A percentile compares a stretch with the other conserved stretches of the same genome.
Conservation (phyloP, 1,139 yeast genomes). For the Yamadazyma oceani region DNA sequence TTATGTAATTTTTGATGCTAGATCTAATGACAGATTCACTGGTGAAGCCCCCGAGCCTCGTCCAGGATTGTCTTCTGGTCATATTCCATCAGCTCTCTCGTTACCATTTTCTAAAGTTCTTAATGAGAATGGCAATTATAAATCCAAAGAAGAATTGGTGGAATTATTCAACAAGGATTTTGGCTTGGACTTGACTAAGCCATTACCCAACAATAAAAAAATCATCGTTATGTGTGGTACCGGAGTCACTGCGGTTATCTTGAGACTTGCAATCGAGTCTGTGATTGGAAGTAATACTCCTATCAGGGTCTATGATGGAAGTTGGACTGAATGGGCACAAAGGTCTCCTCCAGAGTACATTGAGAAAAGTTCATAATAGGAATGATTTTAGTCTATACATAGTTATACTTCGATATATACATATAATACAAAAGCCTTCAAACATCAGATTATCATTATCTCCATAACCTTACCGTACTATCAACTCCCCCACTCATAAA, state of each 20-base stretch:
- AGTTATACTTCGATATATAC: neutral
- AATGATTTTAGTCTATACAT: constrained; percentile 2
- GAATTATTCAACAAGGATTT: constrained; percentile 43
- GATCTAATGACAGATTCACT: constrained; percentile 70
- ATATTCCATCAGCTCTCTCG: constrained; percentile 77
- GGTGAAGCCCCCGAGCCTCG: constrained; percentile 88
- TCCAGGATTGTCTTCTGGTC: constrained; percentile 85
- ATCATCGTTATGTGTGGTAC: constrained; percentile 91
- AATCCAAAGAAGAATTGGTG: constrained; percentile 45
- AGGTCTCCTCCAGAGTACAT: constrained; percentile 41
- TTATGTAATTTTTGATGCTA: constrained; percentile 73
- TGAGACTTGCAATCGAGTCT: constrained; percentile 51
- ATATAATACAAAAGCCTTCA: neutral
- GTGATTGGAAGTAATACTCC: constrained; percentile 62
- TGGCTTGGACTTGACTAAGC: constrained; percentile 31
- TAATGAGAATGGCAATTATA: constrained; percentile 47
- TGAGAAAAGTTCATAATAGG: constrained; percentile 23
- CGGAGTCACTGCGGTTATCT: constrained; percentile 89
- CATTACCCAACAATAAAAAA: constrained; percentile 44
- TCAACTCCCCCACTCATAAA: constrained; percentile 65
- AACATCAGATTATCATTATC: too few relatives aligned
- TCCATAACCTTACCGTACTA: constrained; percentile 54
- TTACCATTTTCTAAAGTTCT: constrained; percentile 71
- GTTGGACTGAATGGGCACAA: constrained; percentile 79
- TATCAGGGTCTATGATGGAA: constrained; percentile 84